These are phyloP conservation scores for Termitomyces sp. DNA, from an alignment of 768 basidiomycete genomes.

Conservation along the genomic window DNA sequence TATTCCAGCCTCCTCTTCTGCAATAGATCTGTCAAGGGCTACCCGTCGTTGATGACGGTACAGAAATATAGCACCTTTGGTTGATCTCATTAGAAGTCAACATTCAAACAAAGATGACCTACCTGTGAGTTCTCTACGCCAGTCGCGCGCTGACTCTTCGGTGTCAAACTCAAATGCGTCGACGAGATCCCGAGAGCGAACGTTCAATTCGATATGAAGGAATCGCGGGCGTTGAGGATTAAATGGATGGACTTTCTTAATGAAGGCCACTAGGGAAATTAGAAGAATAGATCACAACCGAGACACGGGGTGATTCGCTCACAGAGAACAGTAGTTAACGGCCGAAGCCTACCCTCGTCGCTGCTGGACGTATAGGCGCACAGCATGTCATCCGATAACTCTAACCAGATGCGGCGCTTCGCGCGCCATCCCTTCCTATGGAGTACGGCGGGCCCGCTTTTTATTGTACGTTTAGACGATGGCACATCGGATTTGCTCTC, in stretches of 20 bases:
- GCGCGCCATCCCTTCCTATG: slow-evolving; percentile 39
- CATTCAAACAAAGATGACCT: not conserved
- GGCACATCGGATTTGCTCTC: slow-evolving; percentile 31
- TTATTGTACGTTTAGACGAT: slow-evolving; percentile 32
- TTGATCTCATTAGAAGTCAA: not conserved
- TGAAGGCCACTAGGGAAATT: slow-evolving; percentile 36
- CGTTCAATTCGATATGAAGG: slow-evolving; percentile 32
- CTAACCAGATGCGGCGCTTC: slow-evolving; percentile 54
- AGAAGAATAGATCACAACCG: not conserved
- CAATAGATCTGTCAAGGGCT: slow-evolving; percentile 20
- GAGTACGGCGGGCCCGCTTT: slow-evolving; percentile 44
- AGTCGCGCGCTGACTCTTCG: slow-evolving; percentile 44
- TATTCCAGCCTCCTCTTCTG: slow-evolving; percentile 31
- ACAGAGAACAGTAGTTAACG: slow-evolving; percentile 48
- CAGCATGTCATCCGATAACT: slow-evolving; percentile 56
- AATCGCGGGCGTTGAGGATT: slow-evolving; percentile 40
- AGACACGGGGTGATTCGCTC: slow-evolving; percentile 16
- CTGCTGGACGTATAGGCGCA: slow-evolving; percentile 50
- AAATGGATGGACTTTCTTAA: slow-evolving; percentile 37
- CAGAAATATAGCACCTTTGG: slow-evolving; percentile 39
- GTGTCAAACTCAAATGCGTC: slow-evolving; percentile 50
- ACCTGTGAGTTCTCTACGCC: slow-evolving; percentile 45
- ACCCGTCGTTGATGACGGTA: slow-evolving; percentile 38
- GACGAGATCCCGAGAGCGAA: slow-evolving; percentile 17
- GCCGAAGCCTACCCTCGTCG: slow-evolving; percentile 49